A percentile compares a stretch with the other conserved stretches of the same genome.
Conservation (phyloP, 805 yeast genomes). For the Saturnispora kantuleensis region DNA sequence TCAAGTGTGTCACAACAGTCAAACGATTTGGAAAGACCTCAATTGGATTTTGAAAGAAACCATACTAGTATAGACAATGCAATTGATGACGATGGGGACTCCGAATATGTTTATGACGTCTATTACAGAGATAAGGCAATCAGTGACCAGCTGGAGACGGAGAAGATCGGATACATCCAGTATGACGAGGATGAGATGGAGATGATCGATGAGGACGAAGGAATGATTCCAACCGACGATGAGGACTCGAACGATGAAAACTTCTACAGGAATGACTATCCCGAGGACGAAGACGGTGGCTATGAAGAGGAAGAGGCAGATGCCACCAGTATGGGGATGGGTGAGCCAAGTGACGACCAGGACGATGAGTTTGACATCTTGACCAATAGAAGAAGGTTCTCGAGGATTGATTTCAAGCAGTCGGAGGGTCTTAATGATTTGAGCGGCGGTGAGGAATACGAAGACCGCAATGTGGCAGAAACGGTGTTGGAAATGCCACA, state of each 20-base stretch:
- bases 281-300: constrained; percentile 80
- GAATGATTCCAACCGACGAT: constrained; percentile 40
- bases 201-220: constrained; percentile 29
- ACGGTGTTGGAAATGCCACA: constrained; percentile 8
- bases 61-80: constrained; percentile 23
- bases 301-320: constrained; percentile 25
- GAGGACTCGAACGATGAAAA: constrained; percentile 89
- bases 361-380: constrained; percentile 29
- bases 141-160: constrained; percentile 31
- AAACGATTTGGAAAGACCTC: constrained; percentile 12
- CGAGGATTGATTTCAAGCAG: constrained; percentile 19
- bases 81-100: constrained; percentile 9
- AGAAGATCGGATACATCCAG: constrained; percentile 40
- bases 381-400: constrained; percentile 26
- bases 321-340: constrained; percentile 17
- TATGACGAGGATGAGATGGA: constrained; percentile 42
- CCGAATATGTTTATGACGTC: constrained; percentile 88
- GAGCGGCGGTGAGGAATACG: constrained; percentile 6
- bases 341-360: constrained; percentile 30
- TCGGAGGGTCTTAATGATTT: constrained; percentile 23
- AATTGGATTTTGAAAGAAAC: neutral
- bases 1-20: constrained; percentile 18
- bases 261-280: constrained; percentile 86
- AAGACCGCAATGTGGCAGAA: no score
- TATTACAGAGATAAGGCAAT: constrained; percentile 56